These are phyloP conservation scores for Torulaspora microellipsoides DNA, from an alignment of 805 yeast genomes.

Conservation along the genomic window DNA sequence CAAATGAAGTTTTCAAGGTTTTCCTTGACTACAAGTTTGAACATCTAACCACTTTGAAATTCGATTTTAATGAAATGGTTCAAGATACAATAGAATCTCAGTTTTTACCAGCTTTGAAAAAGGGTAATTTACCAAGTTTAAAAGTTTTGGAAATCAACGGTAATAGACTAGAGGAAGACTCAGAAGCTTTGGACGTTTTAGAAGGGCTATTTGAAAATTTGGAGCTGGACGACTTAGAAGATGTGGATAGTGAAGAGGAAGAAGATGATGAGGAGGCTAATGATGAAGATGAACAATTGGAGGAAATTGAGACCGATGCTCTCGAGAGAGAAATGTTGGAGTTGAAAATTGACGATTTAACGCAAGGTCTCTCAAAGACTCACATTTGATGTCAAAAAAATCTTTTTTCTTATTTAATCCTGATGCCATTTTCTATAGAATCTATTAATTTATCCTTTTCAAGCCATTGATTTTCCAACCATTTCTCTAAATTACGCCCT, in stretches of 20 bases:
- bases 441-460: slow-evolving; percentile 56
- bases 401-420: slow-evolving; percentile 9
- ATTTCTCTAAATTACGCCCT: slow-evolving; percentile 56
- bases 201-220: slow-evolving; percentile 70
- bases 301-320: slow-evolving; percentile 44
- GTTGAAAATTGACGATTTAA: slow-evolving; percentile 40
- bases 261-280: slow-evolving; percentile 39
- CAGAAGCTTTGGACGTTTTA: slow-evolving; percentile 59
- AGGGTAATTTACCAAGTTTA: slow-evolving; percentile 54
- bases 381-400: slow-evolving; percentile 34
- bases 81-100: slow-evolving; percentile 52
- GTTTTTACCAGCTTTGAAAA: slow-evolving; percentile 48
- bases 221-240: slow-evolving; percentile 94
- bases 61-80: slow-evolving; percentile 87
- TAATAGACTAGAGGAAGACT: slow-evolving; percentile 86
- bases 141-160: slow-evolving; percentile 82
- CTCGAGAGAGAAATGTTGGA: slow-evolving; percentile 43
- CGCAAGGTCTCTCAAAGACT: slow-evolving; percentile 55
- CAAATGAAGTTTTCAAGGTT: slow-evolving; percentile 48
- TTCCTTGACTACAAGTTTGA: slow-evolving; percentile 40
- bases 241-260: slow-evolving; percentile 56
- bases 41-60: slow-evolving; percentile 54
- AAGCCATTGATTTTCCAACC: slow-evolving; percentile 72
- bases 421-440: slow-evolving; percentile 36
- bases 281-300: slow-evolving; percentile 41